These are phyloP conservation scores for Metschnikowia dekortorum DNA, from an alignment of 805 yeast genomes.

Conservation along the genomic window DNA sequence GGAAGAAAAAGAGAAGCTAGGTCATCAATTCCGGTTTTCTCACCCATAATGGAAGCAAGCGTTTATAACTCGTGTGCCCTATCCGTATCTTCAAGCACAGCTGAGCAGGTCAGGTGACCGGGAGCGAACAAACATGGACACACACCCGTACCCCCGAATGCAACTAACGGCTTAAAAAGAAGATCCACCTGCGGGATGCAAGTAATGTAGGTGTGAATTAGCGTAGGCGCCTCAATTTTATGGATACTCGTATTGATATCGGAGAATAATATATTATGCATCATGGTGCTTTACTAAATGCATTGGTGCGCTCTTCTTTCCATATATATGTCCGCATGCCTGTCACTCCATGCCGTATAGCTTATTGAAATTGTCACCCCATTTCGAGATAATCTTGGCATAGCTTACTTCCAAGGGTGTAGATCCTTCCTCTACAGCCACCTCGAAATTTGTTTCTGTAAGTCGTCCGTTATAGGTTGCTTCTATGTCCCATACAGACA, in stretches of 20 bases:
- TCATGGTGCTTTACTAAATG: neutral
- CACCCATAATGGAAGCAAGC: slow-evolving; percentile 5
- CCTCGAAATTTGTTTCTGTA: neutral
- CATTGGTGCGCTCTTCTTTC: neutral
- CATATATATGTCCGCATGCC: neutral
- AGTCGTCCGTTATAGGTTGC: slow-evolving; percentile 4
- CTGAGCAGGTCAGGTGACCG: neutral
- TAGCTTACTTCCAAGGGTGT: slow-evolving; percentile 13
- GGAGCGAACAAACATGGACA: neutral
- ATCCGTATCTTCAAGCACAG: neutral
- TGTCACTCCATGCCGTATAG: slow-evolving; percentile 32
- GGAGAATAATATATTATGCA: neutral
- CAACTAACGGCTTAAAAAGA: neutral
- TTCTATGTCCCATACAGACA: slow-evolving; percentile 35
- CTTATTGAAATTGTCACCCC: slow-evolving; percentile 28
- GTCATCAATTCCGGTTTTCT: slow-evolving; percentile 32
- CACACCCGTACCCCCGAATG: neutral
- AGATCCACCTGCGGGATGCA: neutral
- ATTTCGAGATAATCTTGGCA: slow-evolving; percentile 15
- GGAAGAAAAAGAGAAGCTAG: slow-evolving; percentile 40
- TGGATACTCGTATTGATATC: neutral
- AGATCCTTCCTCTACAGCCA: neutral
- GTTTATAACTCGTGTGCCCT: neutral
- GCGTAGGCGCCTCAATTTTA: neutral
- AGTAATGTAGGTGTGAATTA: neutral